A percentile compares a stretch with the other conserved stretches of the same genome.
Evolutionary conservation across 371 early-diverging fungal species (phyloP).

Genomic region (Mucor indicus): DNA sequence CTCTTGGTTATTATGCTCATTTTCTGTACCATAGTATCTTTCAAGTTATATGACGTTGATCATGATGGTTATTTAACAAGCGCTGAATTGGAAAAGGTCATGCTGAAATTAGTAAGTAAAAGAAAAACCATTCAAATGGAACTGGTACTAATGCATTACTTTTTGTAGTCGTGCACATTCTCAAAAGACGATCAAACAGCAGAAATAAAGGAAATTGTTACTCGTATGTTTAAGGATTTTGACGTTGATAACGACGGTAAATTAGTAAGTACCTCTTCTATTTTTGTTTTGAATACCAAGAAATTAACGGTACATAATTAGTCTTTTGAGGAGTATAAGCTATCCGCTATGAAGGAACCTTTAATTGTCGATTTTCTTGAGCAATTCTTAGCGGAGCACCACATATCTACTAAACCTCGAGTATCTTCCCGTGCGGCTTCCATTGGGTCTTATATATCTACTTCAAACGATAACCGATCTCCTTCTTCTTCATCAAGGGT

Average conservation of each 20-base stretch:
- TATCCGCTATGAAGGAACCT: conserved; percentile 84
- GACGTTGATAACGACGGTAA: conserved; percentile 83
- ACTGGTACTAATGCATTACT: no score
- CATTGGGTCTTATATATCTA: no score
- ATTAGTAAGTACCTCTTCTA: conserved; percentile 45
- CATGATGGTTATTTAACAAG: conserved; percentile 76
- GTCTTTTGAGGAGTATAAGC: conserved; percentile 78
- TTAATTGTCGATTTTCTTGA: conserved; percentile 77
- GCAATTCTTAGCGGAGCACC: conserved; percentile 64
- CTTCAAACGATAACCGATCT: no score
- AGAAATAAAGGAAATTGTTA: no score
- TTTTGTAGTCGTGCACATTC: no score
- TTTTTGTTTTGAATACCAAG: no score
- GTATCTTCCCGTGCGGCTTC: no score
- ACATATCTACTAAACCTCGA: conserved; percentile 18
- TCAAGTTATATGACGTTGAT: conserved; percentile 80
- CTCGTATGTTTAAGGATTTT: conserved; percentile 75
- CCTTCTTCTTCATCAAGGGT: no score
- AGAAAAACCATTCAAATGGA: no score
- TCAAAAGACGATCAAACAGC: no score
- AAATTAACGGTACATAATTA: no score
- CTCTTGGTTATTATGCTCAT: no score
- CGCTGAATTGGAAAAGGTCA: conserved; percentile 70
- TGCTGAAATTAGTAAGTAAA: conserved; percentile 70
- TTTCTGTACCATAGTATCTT: conserved; percentile 75